Evolutionary conservation across 306 rosid genomes (phyloP).

Genomic region (Vicia villosa): DNA sequence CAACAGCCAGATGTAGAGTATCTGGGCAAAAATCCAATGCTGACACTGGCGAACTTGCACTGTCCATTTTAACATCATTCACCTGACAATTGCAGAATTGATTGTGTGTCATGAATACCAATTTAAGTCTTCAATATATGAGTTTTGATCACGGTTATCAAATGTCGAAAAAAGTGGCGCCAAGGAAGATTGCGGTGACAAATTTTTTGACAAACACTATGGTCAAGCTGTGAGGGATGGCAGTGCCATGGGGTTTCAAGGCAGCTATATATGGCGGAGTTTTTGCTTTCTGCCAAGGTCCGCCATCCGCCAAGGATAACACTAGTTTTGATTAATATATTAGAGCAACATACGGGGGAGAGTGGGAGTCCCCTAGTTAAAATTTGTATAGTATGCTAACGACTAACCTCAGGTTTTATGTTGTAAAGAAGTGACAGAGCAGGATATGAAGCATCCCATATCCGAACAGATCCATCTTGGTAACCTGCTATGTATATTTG

Average conservation of each 20-base stretch:
- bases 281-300: background rate
- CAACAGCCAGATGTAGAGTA: slow-evolving; percentile 59
- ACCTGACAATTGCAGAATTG: slow-evolving; percentile 55
- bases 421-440: slow-evolving; percentile 50
- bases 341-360: slow-evolving; percentile 4
- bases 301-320: no score
- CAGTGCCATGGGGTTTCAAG: background rate
- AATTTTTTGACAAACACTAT: background rate
- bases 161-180: background rate
- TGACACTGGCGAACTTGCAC: slow-evolving; percentile 56
- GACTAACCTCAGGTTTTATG: slow-evolving; percentile 70
- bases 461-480: slow-evolving; percentile 78
- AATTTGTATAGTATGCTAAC: slow-evolving; percentile 39
- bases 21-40: slow-evolving; percentile 75
- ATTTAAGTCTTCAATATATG: slow-evolving; percentile 26
- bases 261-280: background rate
- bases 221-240: background rate
- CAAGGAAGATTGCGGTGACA: background rate
- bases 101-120: slow-evolving; percentile 29
- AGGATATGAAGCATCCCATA: slow-evolving; percentile 90
- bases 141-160: slow-evolving; percentile 1
- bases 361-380: slow-evolving; percentile 2
- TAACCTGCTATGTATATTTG: slow-evolving; percentile 80
- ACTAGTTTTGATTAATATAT: slow-evolving; percentile 11
- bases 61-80: slow-evolving; percentile 44